A percentile compares a stretch with the other conserved stretches of the same genome.
Evolutionary conservation across 345 rosid genomes (phyloP).

Genomic region (Eucalyptus albens): DNA sequence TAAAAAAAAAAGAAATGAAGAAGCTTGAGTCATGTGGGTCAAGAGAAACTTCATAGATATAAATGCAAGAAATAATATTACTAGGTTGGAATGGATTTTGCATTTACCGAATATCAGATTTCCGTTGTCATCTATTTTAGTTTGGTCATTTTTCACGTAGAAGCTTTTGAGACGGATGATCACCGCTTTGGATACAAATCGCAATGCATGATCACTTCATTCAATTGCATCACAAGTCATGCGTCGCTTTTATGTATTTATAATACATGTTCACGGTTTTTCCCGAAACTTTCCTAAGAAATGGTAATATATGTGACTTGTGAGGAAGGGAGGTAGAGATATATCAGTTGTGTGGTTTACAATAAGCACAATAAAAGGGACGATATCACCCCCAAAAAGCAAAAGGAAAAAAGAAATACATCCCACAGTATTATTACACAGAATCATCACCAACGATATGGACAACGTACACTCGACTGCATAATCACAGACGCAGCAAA

Average conservation of each 20-base stretch:
- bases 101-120: neutral
- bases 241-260: neutral
- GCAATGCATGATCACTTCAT: neutral
- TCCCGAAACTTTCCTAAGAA: neutral
- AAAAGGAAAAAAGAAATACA: neutral
- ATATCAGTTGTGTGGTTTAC: neutral
- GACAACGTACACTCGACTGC: neutral
- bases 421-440: neutral
- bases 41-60: neutral
- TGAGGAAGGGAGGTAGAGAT: neutral
- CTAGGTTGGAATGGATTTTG: neutral
- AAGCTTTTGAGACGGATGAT: neutral
- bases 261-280: neutral
- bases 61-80: too few relatives aligned
- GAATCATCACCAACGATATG: neutral
- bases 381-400: fast-evolving
- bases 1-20: too few relatives aligned
- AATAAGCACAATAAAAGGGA: neutral
- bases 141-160: too few relatives aligned
- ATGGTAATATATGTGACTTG: neutral
- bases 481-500: neutral
- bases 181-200: neutral
- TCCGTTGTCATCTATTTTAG: too few relatives aligned
- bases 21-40: neutral
- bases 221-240: neutral